Conservation (phyloP, 371 early-diverging fungal species). For the Batrachochytrium dendrobatidis region DNA sequence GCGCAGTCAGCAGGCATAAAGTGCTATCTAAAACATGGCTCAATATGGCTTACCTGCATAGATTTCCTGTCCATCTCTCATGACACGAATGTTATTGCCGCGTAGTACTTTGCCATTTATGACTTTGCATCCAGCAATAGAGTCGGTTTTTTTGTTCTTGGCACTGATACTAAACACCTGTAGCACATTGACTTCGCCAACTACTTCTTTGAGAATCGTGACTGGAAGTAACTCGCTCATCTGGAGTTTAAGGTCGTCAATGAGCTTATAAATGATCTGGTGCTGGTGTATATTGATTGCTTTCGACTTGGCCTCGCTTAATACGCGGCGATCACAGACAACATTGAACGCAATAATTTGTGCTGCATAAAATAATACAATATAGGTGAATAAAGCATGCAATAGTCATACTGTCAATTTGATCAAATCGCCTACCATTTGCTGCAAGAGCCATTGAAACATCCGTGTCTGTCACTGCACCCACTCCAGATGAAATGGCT, state of each 20-base stretch:
- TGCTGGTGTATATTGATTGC: constrained; percentile 61
- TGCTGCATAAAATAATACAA: constrained; percentile 16
- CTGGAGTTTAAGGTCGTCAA: constrained; percentile 76
- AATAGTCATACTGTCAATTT: not conserved
- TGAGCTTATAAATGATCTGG: constrained; percentile 80
- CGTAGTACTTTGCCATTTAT: constrained; percentile 62
- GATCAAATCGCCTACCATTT: not conserved
- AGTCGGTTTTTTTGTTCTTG: constrained; percentile 57
- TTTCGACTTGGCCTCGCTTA: constrained; percentile 50
- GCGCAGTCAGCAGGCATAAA: not conserved
- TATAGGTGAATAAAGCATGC: not conserved
- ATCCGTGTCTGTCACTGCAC: constrained; percentile 48
- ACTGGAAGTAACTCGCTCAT: constrained; percentile 77
- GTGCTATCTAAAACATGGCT: not conserved
- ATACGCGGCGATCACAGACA: constrained; percentile 67
- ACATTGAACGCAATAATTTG: constrained; percentile 83
- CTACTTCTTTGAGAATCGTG: constrained; percentile 60
- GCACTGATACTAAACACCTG: constrained; percentile 72
- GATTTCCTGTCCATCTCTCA: constrained; percentile 57
- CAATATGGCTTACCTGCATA: constrained; percentile 54
- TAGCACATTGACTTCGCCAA: constrained; percentile 80
- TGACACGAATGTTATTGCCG: constrained; percentile 55
- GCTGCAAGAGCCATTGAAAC: constrained; percentile 14
- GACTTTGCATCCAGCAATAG: constrained; percentile 83
- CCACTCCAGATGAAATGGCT: constrained; percentile 75